Evolutionary conservation across 2,329 filamentous ascomycete genomes (phyloP).

Genomic region (Colletotrichum sidae): DNA sequence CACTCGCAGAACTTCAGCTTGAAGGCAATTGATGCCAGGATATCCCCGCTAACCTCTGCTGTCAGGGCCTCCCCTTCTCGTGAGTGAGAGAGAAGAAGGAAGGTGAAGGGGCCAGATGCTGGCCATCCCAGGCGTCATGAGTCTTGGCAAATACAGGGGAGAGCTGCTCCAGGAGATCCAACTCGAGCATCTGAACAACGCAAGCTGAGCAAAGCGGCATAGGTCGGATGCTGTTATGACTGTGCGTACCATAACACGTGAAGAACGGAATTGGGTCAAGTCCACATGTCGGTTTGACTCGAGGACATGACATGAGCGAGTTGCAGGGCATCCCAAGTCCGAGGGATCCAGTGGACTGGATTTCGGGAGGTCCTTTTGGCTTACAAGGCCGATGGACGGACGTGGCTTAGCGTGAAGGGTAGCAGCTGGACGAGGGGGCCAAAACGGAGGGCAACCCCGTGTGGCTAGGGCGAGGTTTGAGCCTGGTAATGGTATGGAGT

Average conservation of each 20-base stretch:
- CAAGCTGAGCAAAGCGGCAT: too few species aligned
- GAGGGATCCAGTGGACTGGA: slow-evolving; percentile 18
- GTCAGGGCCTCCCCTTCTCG: too few species aligned
- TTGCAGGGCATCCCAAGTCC: slow-evolving; percentile 3
- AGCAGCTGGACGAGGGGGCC: slow-evolving; percentile 19
- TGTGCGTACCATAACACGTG: too few species aligned
- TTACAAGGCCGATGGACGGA: slow-evolving; percentile 4
- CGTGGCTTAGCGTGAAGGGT: background rate
- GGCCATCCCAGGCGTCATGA: slow-evolving; percentile 11
- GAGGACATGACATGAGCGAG: too few species aligned
- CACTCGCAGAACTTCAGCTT: slow-evolving; percentile 9
- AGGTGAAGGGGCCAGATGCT: background rate
- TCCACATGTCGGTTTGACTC: too few species aligned
- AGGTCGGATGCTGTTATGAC: too few species aligned
- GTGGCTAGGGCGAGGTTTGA: background rate
- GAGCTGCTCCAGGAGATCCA: background rate
- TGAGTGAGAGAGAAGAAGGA: background rate
- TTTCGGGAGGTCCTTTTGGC: slow-evolving; percentile 11
- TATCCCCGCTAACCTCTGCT: slow-evolving; percentile 4
- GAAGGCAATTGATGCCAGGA: slow-evolving; percentile 10
- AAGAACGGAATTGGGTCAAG: too few species aligned
- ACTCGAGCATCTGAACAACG: too few species aligned
- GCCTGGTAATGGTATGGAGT: background rate
- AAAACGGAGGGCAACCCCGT: slow-evolving; percentile 26
- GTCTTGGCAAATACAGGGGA: slow-evolving; percentile 10